Conservation (phyloP, 1,284 basidiomycete genomes). For the Bjerkandera adusta region DNA sequence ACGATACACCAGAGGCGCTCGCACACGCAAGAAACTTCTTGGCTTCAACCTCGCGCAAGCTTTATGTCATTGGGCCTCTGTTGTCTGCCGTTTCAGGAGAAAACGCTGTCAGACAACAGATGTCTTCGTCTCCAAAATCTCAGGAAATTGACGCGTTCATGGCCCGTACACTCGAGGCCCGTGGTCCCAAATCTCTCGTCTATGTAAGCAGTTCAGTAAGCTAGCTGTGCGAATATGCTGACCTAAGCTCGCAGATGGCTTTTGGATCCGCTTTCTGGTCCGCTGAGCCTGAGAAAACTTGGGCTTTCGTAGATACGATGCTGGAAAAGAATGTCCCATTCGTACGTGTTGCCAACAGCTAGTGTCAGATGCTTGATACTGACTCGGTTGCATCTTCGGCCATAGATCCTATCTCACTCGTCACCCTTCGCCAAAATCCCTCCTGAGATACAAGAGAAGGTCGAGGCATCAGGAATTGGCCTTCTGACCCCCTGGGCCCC, state of each 20-base stretch:
- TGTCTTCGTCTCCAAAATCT: neutral
- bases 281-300: slow-evolving; percentile 8
- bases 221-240: neutral
- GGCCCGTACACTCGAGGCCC: neutral
- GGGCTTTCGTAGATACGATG: slow-evolving; percentile 9
- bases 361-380: too few species aligned
- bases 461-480: slow-evolving; percentile 15
- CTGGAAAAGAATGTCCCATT: slow-evolving; percentile 14
- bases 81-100: slow-evolving; percentile 1
- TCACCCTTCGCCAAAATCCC: slow-evolving; percentile 15
- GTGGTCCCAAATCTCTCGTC: slow-evolving; percentile 2
- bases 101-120: neutral
- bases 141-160: slow-evolving; percentile 1
- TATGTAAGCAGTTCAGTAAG: slow-evolving; percentile 7
- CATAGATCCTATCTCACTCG: slow-evolving; percentile 22
- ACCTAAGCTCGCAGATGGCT: slow-evolving; percentile 3
- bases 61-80: slow-evolving; percentile 10
- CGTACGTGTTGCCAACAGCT: slow-evolving; percentile 8
- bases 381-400: neutral
- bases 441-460: slow-evolving; percentile 14
- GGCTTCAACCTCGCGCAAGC: neutral
- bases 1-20: slow-evolving; percentile 7
- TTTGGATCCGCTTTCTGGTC: slow-evolving; percentile 14
- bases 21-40: slow-evolving; percentile 3
- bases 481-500: slow-evolving; percentile 21